These are phyloP conservation scores for Acanthamoeba royreba DNA, from an alignment of 208 protist genomes.

Conservation along the genomic window DNA sequence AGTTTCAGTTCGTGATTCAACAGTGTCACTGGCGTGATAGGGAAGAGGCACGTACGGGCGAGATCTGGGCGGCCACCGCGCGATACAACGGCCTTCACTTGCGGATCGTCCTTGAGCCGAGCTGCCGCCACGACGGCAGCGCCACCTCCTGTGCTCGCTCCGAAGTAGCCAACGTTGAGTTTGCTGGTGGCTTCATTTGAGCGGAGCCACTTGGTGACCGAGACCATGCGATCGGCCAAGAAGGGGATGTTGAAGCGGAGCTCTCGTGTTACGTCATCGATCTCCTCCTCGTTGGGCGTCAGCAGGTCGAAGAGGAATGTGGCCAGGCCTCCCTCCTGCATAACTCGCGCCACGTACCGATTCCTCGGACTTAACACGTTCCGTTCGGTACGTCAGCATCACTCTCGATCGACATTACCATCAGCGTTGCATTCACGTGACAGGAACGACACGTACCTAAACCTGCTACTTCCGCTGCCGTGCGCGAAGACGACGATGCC, in stretches of 20 bases:
- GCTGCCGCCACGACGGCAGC: conserved; percentile 28
- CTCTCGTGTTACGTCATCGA: conserved; percentile 35
- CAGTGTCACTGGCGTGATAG: neutral
- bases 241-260: conserved; percentile 48
- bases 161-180: conserved; percentile 43
- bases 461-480: conserved; percentile 22
- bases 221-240: conserved; percentile 2
- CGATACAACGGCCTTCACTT: conserved; percentile 42
- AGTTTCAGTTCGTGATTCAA: neutral
- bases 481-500: conserved; percentile 49
- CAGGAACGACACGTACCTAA: neutral
- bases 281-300: conserved; percentile 17
- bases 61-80: conserved; percentile 39
- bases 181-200: neutral
- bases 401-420: neutral
- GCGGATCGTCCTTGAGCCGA: neutral
- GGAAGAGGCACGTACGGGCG: neutral
- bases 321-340: neutral
- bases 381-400: neutral
- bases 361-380: neutral
- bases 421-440: neutral
- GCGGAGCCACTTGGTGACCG: neutral
- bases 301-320: conserved; percentile 50
- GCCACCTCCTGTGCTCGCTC: conserved; percentile 32
- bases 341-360: neutral